phyloP scores from a whole-genome alignment of 768 basidiomycete species.

The Symmetrospora coprosmae region DNA sequence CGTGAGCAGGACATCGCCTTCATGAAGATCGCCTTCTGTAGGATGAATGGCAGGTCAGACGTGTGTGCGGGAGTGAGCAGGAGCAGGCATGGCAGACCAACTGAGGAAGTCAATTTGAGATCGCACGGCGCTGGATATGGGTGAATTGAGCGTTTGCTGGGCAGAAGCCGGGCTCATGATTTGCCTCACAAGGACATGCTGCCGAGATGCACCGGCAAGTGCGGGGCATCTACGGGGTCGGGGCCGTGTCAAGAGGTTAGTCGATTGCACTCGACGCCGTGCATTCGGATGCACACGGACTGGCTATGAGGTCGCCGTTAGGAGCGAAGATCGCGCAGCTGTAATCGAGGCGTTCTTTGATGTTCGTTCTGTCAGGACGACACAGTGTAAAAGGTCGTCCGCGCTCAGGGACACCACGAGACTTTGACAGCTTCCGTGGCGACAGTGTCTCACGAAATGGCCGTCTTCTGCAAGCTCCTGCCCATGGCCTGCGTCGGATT shows the following conservation, averaged over 20 bases:
- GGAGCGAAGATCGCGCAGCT: conserved; percentile 89
- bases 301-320: conserved; percentile 86
- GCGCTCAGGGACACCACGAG: too few relatives aligned
- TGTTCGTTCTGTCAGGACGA: conserved; percentile 19
- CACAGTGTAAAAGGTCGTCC: not conserved
- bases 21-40: conserved; percentile 17
- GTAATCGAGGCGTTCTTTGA: conserved; percentile 68
- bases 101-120: conserved; percentile 67
- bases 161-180: not conserved
- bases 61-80: not conserved
- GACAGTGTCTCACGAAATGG: conserved; percentile 14
- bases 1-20: conserved; percentile 23
- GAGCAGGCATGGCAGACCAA: not conserved
- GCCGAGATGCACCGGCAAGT: conserved; percentile 26
- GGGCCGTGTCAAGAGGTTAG: not conserved
- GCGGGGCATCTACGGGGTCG: conserved; percentile 19
- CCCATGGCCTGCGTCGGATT: conserved; percentile 17
- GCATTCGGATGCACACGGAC: conserved; percentile 35
- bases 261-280: not conserved
- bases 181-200: conserved; percentile 7
- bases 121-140: conserved; percentile 52
- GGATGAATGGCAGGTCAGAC: not conserved
- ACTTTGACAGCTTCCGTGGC: not conserved
- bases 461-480: conserved; percentile 9
- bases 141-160: not conserved